phyloP scores from a whole-genome alignment of 2,329 filamentous ascomycete genomes.

The Dothiorella sarmentorum region DNA sequence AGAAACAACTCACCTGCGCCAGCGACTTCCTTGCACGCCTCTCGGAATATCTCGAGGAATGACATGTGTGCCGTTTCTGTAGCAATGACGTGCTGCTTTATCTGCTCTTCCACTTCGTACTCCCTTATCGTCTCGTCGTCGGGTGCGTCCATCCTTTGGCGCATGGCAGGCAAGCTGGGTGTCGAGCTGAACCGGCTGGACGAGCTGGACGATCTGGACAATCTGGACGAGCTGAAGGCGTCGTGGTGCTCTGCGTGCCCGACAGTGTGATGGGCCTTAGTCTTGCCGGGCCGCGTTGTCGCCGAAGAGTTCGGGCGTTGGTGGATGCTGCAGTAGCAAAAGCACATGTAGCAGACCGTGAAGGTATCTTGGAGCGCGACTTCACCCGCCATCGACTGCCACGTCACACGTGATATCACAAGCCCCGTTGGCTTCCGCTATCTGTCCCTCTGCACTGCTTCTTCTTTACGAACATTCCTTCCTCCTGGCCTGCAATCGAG shows the following conservation, averaged over 20 bases:
- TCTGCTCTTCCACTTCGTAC: neutral
- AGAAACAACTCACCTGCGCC: constrained; percentile 3
- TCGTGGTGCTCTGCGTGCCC: no score
- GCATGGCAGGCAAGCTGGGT: neutral
- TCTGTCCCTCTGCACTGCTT: neutral
- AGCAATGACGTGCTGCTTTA: neutral
- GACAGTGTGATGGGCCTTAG: no score
- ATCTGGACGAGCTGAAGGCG: no score
- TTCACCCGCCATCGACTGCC: neutral
- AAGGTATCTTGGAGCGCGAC: neutral
- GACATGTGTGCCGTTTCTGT: neutral
- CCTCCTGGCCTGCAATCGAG: neutral
- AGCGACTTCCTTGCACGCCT: neutral
- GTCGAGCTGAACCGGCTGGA: neutral
- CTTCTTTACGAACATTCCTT: neutral
- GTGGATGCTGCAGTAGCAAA: neutral
- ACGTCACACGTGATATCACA: constrained; percentile 14
- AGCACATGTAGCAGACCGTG: constrained; percentile 2
- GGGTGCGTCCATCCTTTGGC: neutral
- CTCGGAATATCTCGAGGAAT: neutral
- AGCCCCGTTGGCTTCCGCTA: neutral
- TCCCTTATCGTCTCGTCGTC: neutral
- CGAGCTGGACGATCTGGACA: no score
- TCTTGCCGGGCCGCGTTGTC: constrained; percentile 1
- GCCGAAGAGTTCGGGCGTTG: neutral